phyloP scores from a whole-genome alignment of 108 stramenopile species.

The Cyclotella atomus region DNA sequence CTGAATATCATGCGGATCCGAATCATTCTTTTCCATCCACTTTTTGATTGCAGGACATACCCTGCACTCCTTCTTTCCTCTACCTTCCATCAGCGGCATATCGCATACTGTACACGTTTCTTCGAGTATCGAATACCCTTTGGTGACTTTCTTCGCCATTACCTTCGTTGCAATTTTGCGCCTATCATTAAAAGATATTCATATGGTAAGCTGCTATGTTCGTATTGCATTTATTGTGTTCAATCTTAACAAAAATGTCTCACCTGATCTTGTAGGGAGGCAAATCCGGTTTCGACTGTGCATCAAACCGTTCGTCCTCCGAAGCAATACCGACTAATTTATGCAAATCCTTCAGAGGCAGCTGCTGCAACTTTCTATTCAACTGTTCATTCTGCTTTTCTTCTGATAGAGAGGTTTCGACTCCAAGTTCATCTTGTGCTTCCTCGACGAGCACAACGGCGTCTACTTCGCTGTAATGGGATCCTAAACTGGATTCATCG shows the following conservation, averaged over 20 bases:
- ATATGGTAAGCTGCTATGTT: no score
- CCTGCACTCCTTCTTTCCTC: slow-evolving; percentile 34
- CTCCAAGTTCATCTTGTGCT: not conserved
- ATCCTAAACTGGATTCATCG: slow-evolving; percentile 2
- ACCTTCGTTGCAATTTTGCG: slow-evolving; percentile 47
- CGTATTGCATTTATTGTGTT: no score
- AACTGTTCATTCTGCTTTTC: not conserved
- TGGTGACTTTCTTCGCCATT: slow-evolving; percentile 29
- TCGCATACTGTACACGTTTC: slow-evolving; percentile 29
- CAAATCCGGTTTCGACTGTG: slow-evolving; percentile 9
- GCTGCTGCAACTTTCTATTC: not conserved
- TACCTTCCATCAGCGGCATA: slow-evolving; percentile 41
- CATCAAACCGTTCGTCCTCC: not conserved
- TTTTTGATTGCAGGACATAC: slow-evolving; percentile 44
- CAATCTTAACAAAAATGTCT: no score
- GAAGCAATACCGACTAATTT: not conserved
- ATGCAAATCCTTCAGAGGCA: not conserved
- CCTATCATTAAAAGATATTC: no score
- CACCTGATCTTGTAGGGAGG: slow-evolving; percentile 36
- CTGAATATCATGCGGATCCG: not conserved
- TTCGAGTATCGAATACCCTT: slow-evolving; percentile 26
- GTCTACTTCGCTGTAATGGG: not conserved
- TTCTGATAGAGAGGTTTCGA: not conserved
- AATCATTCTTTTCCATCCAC: slow-evolving; percentile 27
- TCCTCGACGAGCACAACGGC: not conserved